A percentile compares a stretch with the other conserved stretches of the same genome.
phyloP scores from a whole-genome alignment of 805 yeast species.

The Ogataea siamensis region DNA sequence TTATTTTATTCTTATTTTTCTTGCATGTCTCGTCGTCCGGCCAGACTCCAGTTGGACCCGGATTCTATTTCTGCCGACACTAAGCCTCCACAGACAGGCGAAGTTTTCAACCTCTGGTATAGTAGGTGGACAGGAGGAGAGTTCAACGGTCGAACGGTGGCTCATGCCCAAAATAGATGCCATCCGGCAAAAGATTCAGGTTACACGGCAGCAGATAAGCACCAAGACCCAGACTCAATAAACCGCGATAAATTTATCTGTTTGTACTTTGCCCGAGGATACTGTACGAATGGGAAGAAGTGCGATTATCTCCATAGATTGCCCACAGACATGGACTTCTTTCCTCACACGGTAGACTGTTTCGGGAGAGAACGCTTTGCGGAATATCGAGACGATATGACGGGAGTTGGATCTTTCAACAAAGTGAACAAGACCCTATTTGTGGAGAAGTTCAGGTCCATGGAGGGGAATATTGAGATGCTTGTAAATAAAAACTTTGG shows the following conservation, averaged over 20 bases:
- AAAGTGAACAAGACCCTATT: slow-evolving; percentile 71
- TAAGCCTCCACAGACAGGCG: slow-evolving; percentile 78
- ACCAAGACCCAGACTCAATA: slow-evolving; percentile 29
- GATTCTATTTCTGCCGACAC: slow-evolving; percentile 51
- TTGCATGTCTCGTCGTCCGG: slow-evolving; percentile 41
- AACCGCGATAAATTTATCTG: slow-evolving; percentile 54
- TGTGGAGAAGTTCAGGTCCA: slow-evolving; percentile 56
- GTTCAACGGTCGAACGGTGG: slow-evolving; percentile 39
- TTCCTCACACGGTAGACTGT: slow-evolving; percentile 72
- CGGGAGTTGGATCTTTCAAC: slow-evolving; percentile 84
- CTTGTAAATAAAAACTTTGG: slow-evolving; percentile 52
- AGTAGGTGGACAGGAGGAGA: slow-evolving; percentile 86
- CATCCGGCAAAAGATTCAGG: slow-evolving; percentile 68
- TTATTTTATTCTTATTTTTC: slow-evolving; percentile 1
- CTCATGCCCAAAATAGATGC: slow-evolving; percentile 57
- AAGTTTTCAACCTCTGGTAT: slow-evolving; percentile 84
- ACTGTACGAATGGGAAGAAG: slow-evolving; percentile 73
- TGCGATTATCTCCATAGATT: slow-evolving; percentile 79
- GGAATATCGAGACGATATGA: slow-evolving; percentile 87
- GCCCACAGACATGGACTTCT: slow-evolving; percentile 60
- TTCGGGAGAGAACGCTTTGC: slow-evolving; percentile 88
- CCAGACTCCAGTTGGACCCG: slow-evolving; percentile 73
- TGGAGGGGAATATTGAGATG: slow-evolving; percentile 37
- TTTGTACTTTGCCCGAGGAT: slow-evolving; percentile 83
- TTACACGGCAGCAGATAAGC: slow-evolving; percentile 62